Base-by-base conservation (phyloP, 2,329 filamentous ascomycete species). In the Colletotrichum sp. region DNA sequence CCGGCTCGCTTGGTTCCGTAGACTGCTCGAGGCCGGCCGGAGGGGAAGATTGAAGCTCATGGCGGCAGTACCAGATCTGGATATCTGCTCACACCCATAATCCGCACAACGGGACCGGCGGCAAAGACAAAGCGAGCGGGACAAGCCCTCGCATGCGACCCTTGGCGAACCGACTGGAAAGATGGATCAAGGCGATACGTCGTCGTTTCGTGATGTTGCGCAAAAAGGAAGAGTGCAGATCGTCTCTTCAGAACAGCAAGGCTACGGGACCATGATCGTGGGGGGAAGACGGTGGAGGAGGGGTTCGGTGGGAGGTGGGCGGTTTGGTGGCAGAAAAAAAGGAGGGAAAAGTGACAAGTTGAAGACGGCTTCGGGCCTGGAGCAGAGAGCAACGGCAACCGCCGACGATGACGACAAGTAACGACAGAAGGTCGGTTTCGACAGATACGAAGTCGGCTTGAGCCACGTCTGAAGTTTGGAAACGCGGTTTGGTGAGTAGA, bases 41-140 rank as follows among this genome's bases (percentile, higher is more conserved):
- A 91, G 80, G 66, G 90, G 89, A 43, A 91, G 83, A 76, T 87
- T 88, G 82, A 90, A 82, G 81, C 84, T 90, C 87, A 89, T 89
- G 78, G 78, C 83, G 78, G 71, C 73, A 74, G 73, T 73, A 71
- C 66, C 70, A 68, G 62, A 38, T 66, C 66, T 61, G 38, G 58
- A 65, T 76, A 69, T 43, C 62, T 66, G 58, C 56, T 73, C 73
- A 73, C 32, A 66, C 73, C 73, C 73, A 76, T 76, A 76, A 73
- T 68, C 65, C 66, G 70, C 70, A 56, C 34, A 13, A 43, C 56
- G 52, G 60, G 55, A 52, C 28, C 70, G 28, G 38, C 28, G 43
- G 60, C 64, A 52, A 24, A 36, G 34, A 64, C 64, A 69, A 73
- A 52, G 64, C 73, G 73, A 73, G 38, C 65, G 73, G 73, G 56